These are phyloP conservation scores for Pseudocercospora cruenta DNA, from an alignment of 2,329 filamentous ascomycete genomes.

Conservation along the genomic window DNA sequence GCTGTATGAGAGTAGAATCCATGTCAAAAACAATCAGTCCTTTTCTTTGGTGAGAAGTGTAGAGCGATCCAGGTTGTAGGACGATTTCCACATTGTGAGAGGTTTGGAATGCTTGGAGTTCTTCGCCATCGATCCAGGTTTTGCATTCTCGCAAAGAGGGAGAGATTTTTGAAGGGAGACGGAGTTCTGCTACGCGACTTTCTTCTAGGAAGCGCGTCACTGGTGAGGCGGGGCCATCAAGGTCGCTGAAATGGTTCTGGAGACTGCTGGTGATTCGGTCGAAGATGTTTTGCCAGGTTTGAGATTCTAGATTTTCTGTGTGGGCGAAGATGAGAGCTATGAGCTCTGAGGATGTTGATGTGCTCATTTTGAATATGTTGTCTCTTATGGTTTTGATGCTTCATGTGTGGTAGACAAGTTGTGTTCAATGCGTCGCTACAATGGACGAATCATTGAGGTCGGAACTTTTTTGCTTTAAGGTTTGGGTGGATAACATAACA, in stretches of 20 bases:
- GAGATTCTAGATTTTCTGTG: constrained; percentile 6
- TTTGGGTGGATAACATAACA: neutral
- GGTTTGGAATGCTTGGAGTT: constrained; percentile 10
- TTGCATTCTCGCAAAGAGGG: constrained; percentile 20
- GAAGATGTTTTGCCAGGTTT: constrained; percentile 18
- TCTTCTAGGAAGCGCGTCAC: constrained; percentile 11
- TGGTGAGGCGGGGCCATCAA: constrained; percentile 9
- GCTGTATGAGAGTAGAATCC: constrained; percentile 95
- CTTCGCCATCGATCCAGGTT: constrained; percentile 17
- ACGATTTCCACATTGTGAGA: constrained; percentile 24
- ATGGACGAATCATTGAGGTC: constrained; percentile 6
- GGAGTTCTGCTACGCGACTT: constrained; percentile 16
- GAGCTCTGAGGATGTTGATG: constrained; percentile 10
- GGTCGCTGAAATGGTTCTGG: constrained; percentile 7
- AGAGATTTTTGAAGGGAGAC: neutral
- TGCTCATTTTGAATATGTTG: neutral
- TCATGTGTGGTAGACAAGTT: neutral
- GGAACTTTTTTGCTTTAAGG: constrained; percentile 2
- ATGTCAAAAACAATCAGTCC: constrained; percentile 95
- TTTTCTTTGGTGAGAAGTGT: constrained; percentile 26
- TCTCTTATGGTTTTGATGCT: neutral
- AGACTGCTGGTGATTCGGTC: constrained; percentile 11
- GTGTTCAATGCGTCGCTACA: neutral
- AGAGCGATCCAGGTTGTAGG: constrained; percentile 29
- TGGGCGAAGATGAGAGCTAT: constrained; percentile 19